Evolutionary conservation across 2,329 filamentous ascomycete genomes (phyloP).

Genomic region (Pseudocercospora ulei): DNA sequence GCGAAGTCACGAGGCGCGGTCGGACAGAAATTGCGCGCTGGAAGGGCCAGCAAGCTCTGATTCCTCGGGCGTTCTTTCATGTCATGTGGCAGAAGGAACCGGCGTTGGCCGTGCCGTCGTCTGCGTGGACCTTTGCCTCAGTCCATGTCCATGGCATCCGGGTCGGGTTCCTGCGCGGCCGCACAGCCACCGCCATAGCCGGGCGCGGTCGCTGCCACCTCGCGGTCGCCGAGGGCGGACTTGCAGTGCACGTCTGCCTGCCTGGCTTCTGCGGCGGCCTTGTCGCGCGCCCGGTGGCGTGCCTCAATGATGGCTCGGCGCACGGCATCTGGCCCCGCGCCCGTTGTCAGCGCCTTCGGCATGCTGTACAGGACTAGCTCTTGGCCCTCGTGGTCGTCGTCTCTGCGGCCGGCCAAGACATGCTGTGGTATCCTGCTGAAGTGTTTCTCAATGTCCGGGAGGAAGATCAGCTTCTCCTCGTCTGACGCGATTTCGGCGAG

Average conservation of each 20-base stretch:
- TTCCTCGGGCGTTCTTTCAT: too few relatives aligned
- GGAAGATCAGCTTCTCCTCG: conserved; percentile 60
- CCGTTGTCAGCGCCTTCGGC: conserved; percentile 64
- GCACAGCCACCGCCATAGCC: conserved; percentile 29
- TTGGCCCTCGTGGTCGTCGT: conserved; percentile 51
- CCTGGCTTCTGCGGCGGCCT: conserved; percentile 28
- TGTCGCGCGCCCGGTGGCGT: conserved; percentile 56
- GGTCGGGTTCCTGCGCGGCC: conserved; percentile 38
- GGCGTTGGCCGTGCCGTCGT: too few relatives aligned
- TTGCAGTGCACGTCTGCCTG: conserved; percentile 31
- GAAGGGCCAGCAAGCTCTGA: too few relatives aligned
- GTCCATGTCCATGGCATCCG: conserved; percentile 58
- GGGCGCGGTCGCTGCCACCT: conserved; percentile 30
- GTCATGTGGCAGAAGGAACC: too few relatives aligned
- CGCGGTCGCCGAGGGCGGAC: conserved; percentile 24
- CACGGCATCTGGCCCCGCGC: conserved; percentile 63
- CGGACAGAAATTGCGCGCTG: too few relatives aligned
- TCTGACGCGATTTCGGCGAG: conserved; percentile 58
- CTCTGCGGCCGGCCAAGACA: conserved; percentile 49
- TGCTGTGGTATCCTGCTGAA: conserved; percentile 60
- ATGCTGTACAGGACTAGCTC: conserved; percentile 73
- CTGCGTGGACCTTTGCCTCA: too few relatives aligned
- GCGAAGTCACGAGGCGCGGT: too few relatives aligned
- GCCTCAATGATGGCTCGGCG: conserved; percentile 76
- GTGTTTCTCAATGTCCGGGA: conserved; percentile 76